These are phyloP conservation scores for Copromyces sp. DNA, from an alignment of 495 filamentous ascomycete genomes.

Conservation along the genomic window DNA sequence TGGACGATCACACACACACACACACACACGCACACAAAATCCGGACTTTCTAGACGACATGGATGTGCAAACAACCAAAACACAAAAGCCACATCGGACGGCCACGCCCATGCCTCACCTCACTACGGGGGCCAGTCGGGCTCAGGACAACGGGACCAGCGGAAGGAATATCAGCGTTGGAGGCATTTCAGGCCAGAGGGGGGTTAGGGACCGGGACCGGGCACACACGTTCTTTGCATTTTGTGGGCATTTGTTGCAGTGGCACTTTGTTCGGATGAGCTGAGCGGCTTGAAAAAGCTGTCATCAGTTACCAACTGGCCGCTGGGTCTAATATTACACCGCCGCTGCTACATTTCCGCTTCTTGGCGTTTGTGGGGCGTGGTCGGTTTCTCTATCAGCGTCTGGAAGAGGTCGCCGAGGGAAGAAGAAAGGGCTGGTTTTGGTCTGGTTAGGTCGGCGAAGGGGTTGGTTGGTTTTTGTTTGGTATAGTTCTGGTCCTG, in stretches of 20 bases:
- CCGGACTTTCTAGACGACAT: not conserved
- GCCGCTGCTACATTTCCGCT: not conserved
- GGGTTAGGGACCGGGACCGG: not conserved
- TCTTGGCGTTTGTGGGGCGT: not conserved
- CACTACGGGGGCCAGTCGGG: not conserved
- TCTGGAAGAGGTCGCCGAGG: not conserved
- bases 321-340: not conserved
- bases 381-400: not conserved
- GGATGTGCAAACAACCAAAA: not conserved
- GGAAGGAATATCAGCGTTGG: not conserved
- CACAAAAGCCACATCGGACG: not conserved
- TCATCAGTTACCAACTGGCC: not conserved
- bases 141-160: not conserved
- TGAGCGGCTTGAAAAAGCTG: not conserved
- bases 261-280: not conserved
- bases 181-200: not conserved
- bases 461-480: not conserved
- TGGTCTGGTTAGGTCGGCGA: not conserved
- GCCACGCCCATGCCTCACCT: not conserved
- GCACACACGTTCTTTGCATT: not conserved
- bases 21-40: not conserved
- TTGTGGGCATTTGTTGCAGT: not conserved
- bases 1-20: not conserved
- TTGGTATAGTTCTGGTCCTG: not conserved
- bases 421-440: not conserved